phyloP scores from a whole-genome alignment of 768 basidiomycete genomes.

The Termitomyces sp. region DNA sequence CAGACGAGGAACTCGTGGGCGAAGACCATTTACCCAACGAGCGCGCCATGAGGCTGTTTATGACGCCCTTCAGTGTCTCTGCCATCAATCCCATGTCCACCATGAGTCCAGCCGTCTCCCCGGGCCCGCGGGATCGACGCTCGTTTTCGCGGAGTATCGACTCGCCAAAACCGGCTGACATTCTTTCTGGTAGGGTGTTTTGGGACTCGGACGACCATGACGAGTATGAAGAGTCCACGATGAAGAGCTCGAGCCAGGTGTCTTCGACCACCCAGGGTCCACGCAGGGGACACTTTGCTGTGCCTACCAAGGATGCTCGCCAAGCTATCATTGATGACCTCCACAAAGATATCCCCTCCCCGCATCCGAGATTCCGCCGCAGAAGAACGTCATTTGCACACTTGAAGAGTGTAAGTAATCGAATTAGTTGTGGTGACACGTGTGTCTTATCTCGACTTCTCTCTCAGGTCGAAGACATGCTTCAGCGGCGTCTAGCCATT shows the following conservation, averaged over 20 bases:
- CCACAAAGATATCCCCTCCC: constrained; percentile 44
- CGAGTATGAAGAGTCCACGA: constrained; percentile 29
- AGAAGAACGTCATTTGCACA: constrained; percentile 27
- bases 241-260: constrained; percentile 21
- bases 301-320: constrained; percentile 29
- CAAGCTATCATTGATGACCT: constrained; percentile 46
- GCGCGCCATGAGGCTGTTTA: constrained; percentile 73
- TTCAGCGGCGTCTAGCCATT: constrained; percentile 30
- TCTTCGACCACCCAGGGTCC: constrained; percentile 25
- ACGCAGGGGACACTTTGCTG: constrained; percentile 41
- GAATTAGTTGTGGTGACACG: constrained; percentile 2
- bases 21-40: constrained; percentile 69
- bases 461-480: constrained; percentile 34
- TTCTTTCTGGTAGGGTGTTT: constrained; percentile 58
- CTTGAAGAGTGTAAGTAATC: constrained; percentile 32
- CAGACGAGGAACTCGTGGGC: constrained; percentile 83
- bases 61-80: constrained; percentile 57
- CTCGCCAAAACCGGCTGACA: constrained; percentile 64
- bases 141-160: constrained; percentile 27
- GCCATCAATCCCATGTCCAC: constrained; percentile 78
- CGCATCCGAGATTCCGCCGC: constrained; percentile 42
- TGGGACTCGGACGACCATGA: constrained; percentile 47
- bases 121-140: constrained; percentile 33
- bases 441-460: constrained; percentile 5
- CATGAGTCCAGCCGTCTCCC: constrained; percentile 54